phyloP scores from a whole-genome alignment of 371 early-diverging fungal genomes.

The Gilbertella persicaria region DNA sequence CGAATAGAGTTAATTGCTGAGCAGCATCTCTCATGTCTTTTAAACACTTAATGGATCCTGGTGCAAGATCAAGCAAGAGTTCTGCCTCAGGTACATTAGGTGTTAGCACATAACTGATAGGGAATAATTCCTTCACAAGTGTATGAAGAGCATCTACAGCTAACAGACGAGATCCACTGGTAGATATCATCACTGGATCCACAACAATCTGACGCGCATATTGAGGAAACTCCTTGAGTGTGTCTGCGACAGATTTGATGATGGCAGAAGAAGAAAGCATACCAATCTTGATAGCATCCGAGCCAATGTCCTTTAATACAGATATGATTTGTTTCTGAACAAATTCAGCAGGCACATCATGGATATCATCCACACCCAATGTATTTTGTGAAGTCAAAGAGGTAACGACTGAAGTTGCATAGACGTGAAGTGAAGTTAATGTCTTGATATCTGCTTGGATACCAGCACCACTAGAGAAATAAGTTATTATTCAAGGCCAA shows the following conservation, averaged over 20 bases:
- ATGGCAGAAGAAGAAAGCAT: conserved; percentile 76
- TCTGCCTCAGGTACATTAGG: conserved; percentile 88
- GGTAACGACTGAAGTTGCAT: conserved; percentile 76
- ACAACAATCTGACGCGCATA: conserved; percentile 55
- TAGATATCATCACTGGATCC: conserved; percentile 89
- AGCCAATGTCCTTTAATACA: conserved; percentile 78
- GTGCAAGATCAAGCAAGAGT: conserved; percentile 37
- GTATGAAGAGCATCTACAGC: conserved; percentile 62
- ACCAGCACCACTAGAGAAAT: conserved; percentile 63
- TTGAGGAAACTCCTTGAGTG: conserved; percentile 41
- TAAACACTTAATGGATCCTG: conserved; percentile 46
- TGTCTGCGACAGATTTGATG: conserved; percentile 55
- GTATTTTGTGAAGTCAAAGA: conserved; percentile 88
- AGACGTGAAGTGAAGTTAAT: conserved; percentile 70
- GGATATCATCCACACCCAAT: conserved; percentile 69
- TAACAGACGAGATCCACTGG: conserved; percentile 70
- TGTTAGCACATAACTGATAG: conserved; percentile 71
- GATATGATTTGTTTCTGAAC: conserved; percentile 71
- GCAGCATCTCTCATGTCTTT: conserved; percentile 61
- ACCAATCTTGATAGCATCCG: conserved; percentile 79
- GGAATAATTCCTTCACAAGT: conserved; percentile 58
- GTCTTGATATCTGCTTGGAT: conserved; percentile 92
- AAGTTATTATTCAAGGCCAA: conserved; percentile 1
- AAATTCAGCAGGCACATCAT: conserved; percentile 62
- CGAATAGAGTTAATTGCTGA: conserved; percentile 43